Evolutionary conservation across 345 rosid genomes (phyloP), one percentile per base, ranked within the genome.

Genomic region (Erucastrum elatum): DNA sequence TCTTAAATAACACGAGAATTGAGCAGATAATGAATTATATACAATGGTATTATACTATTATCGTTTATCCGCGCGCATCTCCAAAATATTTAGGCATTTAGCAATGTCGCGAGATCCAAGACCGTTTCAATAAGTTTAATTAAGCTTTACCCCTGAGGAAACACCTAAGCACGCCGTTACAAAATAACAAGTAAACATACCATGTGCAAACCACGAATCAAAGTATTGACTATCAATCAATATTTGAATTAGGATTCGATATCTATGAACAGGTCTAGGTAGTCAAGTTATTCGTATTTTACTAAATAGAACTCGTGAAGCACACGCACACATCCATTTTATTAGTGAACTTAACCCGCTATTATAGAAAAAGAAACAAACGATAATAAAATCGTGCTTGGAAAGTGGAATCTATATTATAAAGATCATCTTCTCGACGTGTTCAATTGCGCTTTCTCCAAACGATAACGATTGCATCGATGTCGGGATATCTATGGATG

Each of bases 401-500:
- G 7, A 33, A 33, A 33, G 35, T 33, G 35, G 35, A 33, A 33
- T 33, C 35, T 33, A 33, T 33, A 6, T 33, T 33, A 4, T 33
- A 33, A 6, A 33, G 37, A 34, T 34, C 37, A 34, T 34, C 7
- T 34, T 34, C 37, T 34, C 37, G 37, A 34, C 37, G 37, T 34
- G 37, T 34, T 34, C 37, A 34, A 34, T 34, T 34, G 37, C 74
- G 70, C 90, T 84, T 71, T 90, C 93, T 65, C 51, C 69, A 6
- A n/a, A 56, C 61, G 39, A 8, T 59, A 59, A 9, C 0, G 15
- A 60, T 60, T 11, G 66, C 66, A 62, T 30, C 10, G 21, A 62
- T 46, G 67, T 88, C 35, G 90, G 93, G 25, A 64, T 87, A 37
- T 90, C 64, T 44, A 29, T 76, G 0, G 88, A 88, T 30, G 72